These are phyloP conservation scores for Leucoagaricus sp. DNA, from an alignment of 1,284 basidiomycete species.

Conservation along the genomic window DNA sequence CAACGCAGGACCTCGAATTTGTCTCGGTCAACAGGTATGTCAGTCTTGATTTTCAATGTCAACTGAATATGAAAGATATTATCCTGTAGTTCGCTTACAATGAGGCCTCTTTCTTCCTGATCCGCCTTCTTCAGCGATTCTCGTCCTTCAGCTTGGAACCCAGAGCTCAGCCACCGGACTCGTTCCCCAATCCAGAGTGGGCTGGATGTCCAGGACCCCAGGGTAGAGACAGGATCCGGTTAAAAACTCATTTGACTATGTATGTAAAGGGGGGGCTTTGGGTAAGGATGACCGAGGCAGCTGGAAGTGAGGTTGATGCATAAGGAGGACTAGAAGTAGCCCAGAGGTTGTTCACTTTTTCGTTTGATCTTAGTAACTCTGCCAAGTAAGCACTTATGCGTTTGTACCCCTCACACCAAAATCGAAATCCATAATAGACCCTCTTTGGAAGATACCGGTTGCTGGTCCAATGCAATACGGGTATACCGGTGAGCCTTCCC, in stretches of 20 bases:
- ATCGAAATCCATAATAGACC: too few species aligned
- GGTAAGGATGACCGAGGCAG: constrained; percentile 34
- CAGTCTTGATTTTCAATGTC: too few species aligned
- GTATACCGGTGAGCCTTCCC: too few species aligned
- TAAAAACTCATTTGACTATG: constrained; percentile 42
- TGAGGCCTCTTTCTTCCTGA: constrained; percentile 41
- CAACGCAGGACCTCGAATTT: constrained; percentile 61
- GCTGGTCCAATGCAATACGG: too few species aligned
- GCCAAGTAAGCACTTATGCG: too few species aligned
- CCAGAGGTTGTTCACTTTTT: too few species aligned
- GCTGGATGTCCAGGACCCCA: constrained; percentile 29
- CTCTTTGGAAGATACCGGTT: too few species aligned
- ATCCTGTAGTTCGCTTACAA: constrained; percentile 39
- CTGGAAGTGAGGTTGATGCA: neutral
- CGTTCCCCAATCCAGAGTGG: constrained; percentile 37
- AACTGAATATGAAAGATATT: too few species aligned
- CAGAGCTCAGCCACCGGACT: constrained; percentile 38
- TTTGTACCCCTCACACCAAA: too few species aligned
- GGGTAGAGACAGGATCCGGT: constrained; percentile 38
- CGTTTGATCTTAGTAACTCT: too few species aligned
- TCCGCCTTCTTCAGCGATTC: constrained; percentile 48
- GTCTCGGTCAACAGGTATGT: constrained; percentile 56
- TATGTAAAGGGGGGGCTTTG: constrained; percentile 39
- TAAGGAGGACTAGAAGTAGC: too few species aligned
- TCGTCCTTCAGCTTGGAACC: constrained; percentile 41